Percentiles rank a stretch among this genome's conserved stretches.
Conservation (phyloP, 441 rosid species). For the Adansonia grandidieri region DNA sequence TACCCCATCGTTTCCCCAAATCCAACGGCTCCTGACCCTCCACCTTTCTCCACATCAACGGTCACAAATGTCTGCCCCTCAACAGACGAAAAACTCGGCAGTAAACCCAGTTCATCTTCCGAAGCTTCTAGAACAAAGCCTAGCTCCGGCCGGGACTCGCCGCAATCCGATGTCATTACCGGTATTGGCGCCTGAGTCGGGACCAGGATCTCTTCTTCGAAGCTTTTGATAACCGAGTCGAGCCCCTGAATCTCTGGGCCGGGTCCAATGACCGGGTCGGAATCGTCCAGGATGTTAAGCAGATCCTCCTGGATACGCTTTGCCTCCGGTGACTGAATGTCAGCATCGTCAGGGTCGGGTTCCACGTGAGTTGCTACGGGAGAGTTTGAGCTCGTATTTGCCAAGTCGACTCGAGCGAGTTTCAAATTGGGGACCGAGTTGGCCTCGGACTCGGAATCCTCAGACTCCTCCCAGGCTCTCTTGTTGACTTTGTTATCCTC, state of each 20-base stretch:
- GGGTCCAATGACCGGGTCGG: conserved; percentile 30
- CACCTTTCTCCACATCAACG: conserved; percentile 14
- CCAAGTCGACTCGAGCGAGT: conserved; percentile 23
- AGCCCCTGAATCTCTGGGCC: conserved; percentile 39
- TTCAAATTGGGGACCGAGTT: conserved; percentile 29
- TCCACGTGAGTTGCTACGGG: conserved; percentile 32
- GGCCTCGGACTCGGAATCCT: background rate
- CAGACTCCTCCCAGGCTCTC: conserved; percentile 39
- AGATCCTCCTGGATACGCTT: conserved; percentile 38
- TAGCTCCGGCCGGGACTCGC: conserved; percentile 34
- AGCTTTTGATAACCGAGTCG: conserved; percentile 47
- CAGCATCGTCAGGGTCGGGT: conserved; percentile 24
- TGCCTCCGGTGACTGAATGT: conserved; percentile 30
- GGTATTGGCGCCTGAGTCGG: conserved; percentile 19
- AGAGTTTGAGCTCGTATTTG: background rate
- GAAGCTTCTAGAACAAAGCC: conserved; percentile 51
- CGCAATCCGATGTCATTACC: conserved; percentile 26
- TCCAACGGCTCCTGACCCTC: conserved; percentile 16
- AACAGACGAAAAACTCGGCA: conserved; percentile 36
- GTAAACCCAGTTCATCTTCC: conserved; percentile 52
- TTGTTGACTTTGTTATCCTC: conserved; percentile 24
- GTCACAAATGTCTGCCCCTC: conserved; percentile 17
- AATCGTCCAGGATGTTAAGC: conserved; percentile 37
- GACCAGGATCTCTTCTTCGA: conserved; percentile 45
- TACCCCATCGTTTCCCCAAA: conserved; percentile 31